Evolutionary conservation across 768 basidiomycete species (phyloP), one percentile per base, ranked within the genome.

Genomic region (Neoboletus brunneissimus): DNA sequence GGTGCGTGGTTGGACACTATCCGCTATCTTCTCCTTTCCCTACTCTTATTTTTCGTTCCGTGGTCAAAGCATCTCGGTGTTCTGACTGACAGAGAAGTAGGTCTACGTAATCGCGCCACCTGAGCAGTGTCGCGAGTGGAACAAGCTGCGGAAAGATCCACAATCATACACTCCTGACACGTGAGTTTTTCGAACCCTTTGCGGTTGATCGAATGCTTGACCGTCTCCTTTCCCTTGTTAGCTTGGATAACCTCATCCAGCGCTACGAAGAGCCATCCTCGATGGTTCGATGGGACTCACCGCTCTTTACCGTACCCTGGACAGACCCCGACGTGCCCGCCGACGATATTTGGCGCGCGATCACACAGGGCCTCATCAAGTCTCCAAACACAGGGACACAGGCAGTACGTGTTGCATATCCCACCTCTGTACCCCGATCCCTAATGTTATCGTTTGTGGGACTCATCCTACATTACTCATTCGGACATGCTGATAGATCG

Each of bases 211-310:
- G 7, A 23, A 8, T 15, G 16, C 40, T 27, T 53, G 47, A 55
- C 20, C 10, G 6, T 1, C 4, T 27, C 0, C 1, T 5, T 38
- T 13, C 10, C 25, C 25, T 27, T 29, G 10, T 16, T n/a, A 60
- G 56, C 9, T 37, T 55, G 53, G 53, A 64, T 18, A 62, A 57
- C 69, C 82, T 99, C 4, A 72, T 98, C 35, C 77, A 87, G 66
- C 81, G 96, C 49, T 98, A 86, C 64, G 97, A 99, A 74, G 97
- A 98, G 65, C 97, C 97, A 0, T 94, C 92, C 0, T 95, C 94
- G 5, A 95, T 95, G 89, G 95, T 91, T n/a, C 85, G 96, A 48
- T 99, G 96, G 96, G 96, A 99, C 71, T 91, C 96, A 0, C 96
- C 97, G 0, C 80, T 98, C 41, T 91, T 97, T 70, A 93, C 91